Conservation (phyloP, 2,329 filamentous ascomycete genomes). For the Sporothrix brasiliensis region DNA sequence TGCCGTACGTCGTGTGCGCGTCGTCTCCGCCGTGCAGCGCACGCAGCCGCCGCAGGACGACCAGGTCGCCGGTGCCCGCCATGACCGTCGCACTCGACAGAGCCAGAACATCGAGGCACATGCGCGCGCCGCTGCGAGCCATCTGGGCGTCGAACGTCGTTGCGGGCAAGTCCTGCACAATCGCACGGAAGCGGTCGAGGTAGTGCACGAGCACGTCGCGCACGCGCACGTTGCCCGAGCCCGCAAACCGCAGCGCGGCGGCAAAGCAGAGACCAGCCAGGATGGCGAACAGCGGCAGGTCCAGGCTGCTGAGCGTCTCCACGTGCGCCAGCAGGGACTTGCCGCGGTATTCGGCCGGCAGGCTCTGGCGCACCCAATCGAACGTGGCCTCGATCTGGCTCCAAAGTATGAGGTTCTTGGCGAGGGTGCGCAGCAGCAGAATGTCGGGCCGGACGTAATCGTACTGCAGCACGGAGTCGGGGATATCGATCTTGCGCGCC, state of each 20-base stretch:
- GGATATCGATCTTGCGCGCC: conserved; percentile 89
- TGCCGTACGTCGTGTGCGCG: conserved; percentile 83
- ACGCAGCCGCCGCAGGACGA: conserved; percentile 80
- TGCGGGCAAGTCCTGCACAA: conserved; percentile 61
- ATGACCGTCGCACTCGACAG: conserved; percentile 85
- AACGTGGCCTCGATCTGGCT: conserved; percentile 72
- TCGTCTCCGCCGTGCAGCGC: conserved; percentile 87
- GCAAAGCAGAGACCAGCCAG: conserved; percentile 85
- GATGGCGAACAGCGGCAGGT: conserved; percentile 92
- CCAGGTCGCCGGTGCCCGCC: conserved; percentile 90
- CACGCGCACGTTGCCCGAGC: conserved; percentile 69
- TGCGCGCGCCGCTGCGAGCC: conserved; percentile 78
- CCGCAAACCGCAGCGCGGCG: conserved; percentile 72
- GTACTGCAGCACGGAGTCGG: conserved; percentile 86
- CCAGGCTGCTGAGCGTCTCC: conserved; percentile 70
- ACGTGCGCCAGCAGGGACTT: conserved; percentile 63
- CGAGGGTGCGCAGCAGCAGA: conserved; percentile 83
- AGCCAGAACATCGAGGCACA: conserved; percentile 87
- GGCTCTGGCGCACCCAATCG: conserved; percentile 73
- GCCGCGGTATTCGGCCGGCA: conserved; percentile 70
- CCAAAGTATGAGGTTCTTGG: conserved; percentile 93
- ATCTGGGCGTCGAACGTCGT: conserved; percentile 79
- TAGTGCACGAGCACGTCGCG: conserved; percentile 82
- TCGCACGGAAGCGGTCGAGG: conserved; percentile 81
- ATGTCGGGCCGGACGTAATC: conserved; percentile 95